Evolutionary conservation across 1,284 basidiomycete species (phyloP).

Genomic region (Trichosporon coremiiforme): DNA sequence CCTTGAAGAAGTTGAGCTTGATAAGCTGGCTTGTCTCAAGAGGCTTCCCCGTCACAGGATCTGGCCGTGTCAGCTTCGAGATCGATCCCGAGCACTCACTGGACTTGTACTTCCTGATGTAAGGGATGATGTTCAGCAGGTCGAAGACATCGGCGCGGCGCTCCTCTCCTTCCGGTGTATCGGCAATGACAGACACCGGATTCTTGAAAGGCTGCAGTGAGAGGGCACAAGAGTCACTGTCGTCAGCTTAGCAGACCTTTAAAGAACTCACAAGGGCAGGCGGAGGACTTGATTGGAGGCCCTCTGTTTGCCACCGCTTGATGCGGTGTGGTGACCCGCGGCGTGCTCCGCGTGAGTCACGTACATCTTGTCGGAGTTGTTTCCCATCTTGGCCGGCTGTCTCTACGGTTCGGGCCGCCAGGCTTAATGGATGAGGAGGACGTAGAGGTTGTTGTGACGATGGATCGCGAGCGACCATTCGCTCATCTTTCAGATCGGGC

Average conservation of each 20-base stretch:
- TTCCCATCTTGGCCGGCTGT: conserved; percentile 46
- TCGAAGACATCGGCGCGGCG: conserved; percentile 65
- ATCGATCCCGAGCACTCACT: conserved; percentile 63
- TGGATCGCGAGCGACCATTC: background rate
- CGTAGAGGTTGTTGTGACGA: conserved; percentile 8
- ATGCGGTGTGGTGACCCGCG: conserved; percentile 52
- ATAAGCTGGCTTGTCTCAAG: conserved; percentile 78
- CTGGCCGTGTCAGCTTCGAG: conserved; percentile 49
- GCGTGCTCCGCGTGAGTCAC: conserved; percentile 57
- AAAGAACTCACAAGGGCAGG: conserved; percentile 52
- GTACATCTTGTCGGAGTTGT: conserved; percentile 56
- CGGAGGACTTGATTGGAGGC: conserved; percentile 42
- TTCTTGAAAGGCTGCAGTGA: conserved; percentile 88
- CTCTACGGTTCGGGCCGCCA: background rate
- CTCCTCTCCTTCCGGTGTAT: conserved; percentile 48
- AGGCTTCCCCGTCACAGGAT: conserved; percentile 84
- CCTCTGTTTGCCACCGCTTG: conserved; percentile 47
- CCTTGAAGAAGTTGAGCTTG: conserved; percentile 77
- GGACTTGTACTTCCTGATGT: conserved; percentile 66
- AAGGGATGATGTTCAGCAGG: conserved; percentile 85
- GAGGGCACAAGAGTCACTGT: conserved; percentile 80
- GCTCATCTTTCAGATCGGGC: background rate
- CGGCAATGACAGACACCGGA: conserved; percentile 74
- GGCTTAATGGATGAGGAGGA: background rate
- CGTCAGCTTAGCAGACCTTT: conserved; percentile 11